Base-by-base conservation (phyloP, 2,329 filamentous ascomycete genomes). In the Aspergillus pseudoterreus region DNA sequence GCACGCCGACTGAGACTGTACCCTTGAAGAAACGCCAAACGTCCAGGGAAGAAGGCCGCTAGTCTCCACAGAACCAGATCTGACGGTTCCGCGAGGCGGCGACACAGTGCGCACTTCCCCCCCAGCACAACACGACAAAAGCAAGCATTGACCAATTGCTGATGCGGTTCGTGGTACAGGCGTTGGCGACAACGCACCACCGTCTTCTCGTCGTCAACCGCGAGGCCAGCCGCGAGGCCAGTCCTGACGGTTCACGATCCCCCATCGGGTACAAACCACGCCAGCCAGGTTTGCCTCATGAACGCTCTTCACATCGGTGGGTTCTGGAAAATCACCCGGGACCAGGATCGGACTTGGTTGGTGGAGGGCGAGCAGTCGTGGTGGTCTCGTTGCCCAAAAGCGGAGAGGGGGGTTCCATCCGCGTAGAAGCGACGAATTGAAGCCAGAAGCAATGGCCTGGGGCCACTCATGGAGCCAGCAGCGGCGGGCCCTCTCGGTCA, bases 1-100 rank as follows among this genome's bases (percentile, higher is more conserved):
- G 71, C 71, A 71, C 68, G 68, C 65, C 68, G 64, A 71, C 65
- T 67, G 68, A 62, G 62, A 58, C 62, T 62, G 61, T 63, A 64
- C 63, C 65, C 59, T 66, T 68, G 61, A 66, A 67, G 66, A 63
- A 67, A 68, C 62, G 63, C 66, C 66, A 66, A 60, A 63, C 41
- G 55, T 55, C 57, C 48, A 58, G 57, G 57, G 48, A 57, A 57
- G 51, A 53, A 44, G 54, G 57, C 48, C 57, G 56, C 51, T 59
- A 60, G 52, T 57, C 54, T 54, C 59, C 57, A 61, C 35, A n/a
- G 35, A 38, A 38, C 35, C 14, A 38, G 35, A 17, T 38, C 35
- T 30, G 27, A 30, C 27, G 22, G 27, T 30, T 30, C 27, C 27
- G 27, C 27, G 27, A 30, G 27, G 27, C 27, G 27, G 8, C 27